Conservation (phyloP, 2,329 filamentous ascomycete genomes). For the Talaromyces piceae region DNA sequence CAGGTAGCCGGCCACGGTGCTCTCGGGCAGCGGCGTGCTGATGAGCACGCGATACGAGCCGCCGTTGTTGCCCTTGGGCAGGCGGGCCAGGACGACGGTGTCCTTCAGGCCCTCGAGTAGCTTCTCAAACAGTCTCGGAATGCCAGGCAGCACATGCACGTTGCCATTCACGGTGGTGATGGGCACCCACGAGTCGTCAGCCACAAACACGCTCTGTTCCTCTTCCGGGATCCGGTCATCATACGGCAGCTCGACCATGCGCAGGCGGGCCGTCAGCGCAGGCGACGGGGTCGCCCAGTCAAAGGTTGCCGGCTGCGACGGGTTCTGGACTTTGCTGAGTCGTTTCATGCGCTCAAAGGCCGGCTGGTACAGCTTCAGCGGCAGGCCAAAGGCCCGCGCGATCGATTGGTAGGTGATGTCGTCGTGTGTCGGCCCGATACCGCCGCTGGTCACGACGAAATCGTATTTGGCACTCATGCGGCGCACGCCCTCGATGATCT, state of each 20-base stretch:
- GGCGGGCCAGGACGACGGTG: constrained; percentile 53
- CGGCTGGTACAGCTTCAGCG: constrained; percentile 67
- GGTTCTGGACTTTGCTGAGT: constrained; percentile 66
- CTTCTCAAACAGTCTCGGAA: constrained; percentile 74
- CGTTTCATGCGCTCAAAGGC: constrained; percentile 77
- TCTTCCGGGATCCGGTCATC: constrained; percentile 58
- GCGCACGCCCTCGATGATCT: constrained; percentile 79
- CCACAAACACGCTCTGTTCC: constrained; percentile 70
- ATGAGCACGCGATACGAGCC: constrained; percentile 72
- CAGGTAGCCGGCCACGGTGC: constrained; percentile 72
- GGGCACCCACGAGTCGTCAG: constrained; percentile 83
- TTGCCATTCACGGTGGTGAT: constrained; percentile 86
- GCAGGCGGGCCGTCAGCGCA: constrained; percentile 68
- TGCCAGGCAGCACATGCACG: constrained; percentile 83
- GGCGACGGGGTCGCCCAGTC: constrained; percentile 79
- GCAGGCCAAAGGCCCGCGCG: constrained; percentile 75
- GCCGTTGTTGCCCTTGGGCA: constrained; percentile 77
- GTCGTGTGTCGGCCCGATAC: constrained; percentile 97
- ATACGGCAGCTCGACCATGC: constrained; percentile 83
- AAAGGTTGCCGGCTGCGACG: constrained; percentile 66
- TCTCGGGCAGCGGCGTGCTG: constrained; percentile 82
- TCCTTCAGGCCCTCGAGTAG: constrained; percentile 73
- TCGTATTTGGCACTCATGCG: constrained; percentile 88
- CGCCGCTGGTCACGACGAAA: constrained; percentile 89
- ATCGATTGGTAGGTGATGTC: constrained; percentile 96